Conservation (phyloP, 345 rosid genomes). For the Microthlaspi erraticum region DNA sequence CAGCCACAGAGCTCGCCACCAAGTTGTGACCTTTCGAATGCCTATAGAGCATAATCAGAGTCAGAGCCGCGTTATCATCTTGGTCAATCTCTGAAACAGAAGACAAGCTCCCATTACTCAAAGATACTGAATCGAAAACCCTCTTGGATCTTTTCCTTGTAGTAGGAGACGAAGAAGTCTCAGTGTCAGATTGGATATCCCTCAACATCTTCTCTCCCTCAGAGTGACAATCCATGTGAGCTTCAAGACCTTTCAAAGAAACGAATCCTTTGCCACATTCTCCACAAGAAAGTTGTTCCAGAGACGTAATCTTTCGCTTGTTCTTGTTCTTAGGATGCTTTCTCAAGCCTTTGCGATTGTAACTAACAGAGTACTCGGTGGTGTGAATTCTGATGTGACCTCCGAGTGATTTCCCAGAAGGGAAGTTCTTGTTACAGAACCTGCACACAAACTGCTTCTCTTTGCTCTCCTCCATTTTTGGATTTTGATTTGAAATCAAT, state of each 20-base stretch:
- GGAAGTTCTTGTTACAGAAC: slow-evolving; percentile 68
- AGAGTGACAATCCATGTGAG: slow-evolving; percentile 74
- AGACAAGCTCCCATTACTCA: slow-evolving; percentile 32
- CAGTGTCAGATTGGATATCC: slow-evolving; percentile 68
- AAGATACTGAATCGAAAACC: slow-evolving; percentile 47
- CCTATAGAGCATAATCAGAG: slow-evolving; percentile 70
- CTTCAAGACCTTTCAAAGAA: slow-evolving; percentile 72
- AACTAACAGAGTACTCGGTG: slow-evolving; percentile 49
- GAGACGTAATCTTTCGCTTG: slow-evolving; percentile 38
- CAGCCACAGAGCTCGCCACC: slow-evolving; percentile 54
- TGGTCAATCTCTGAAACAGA: slow-evolving; percentile 61
- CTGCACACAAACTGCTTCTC: slow-evolving; percentile 66
- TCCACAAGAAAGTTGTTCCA: slow-evolving; percentile 50
- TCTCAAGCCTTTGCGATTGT: slow-evolving; percentile 43
- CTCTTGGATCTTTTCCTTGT: slow-evolving; percentile 63
- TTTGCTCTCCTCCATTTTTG: slow-evolving; percentile 53
- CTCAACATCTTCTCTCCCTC: slow-evolving; percentile 49
- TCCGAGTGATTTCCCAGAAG: slow-evolving; percentile 90
- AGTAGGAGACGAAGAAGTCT: slow-evolving; percentile 57
- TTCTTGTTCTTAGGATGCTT: slow-evolving; percentile 51
- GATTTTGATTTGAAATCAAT: not conserved
- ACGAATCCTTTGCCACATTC: slow-evolving; percentile 78
- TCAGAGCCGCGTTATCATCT: slow-evolving; percentile 62
- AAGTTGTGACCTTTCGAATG: slow-evolving; percentile 52
- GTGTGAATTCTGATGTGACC: slow-evolving; percentile 85